phyloP scores from a whole-genome alignment of 129 eudicot species.

The Centrapalus pauciflorus region DNA sequence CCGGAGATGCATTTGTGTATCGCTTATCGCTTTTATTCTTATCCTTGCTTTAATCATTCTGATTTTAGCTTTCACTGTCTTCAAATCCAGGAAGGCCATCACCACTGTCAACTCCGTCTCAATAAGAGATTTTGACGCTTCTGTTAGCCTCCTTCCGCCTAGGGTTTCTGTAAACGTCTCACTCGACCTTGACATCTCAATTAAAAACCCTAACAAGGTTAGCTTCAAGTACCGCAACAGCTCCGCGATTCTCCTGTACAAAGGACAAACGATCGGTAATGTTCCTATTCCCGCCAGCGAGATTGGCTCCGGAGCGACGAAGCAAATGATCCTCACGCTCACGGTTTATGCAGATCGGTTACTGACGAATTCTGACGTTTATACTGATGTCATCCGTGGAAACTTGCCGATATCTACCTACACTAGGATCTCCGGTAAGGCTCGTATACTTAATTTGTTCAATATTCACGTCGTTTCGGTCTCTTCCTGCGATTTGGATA shows the following conservation, averaged over 20 bases:
- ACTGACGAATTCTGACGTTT: constrained; percentile 37
- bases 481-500: constrained; percentile 49
- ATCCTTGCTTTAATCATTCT: constrained; percentile 31
- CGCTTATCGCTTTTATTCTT: constrained; percentile 12
- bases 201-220: constrained; percentile 73
- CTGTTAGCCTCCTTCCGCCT: constrained; percentile 38
- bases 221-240: constrained; percentile 37
- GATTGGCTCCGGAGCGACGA: constrained; percentile 45
- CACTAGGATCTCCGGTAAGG: constrained; percentile 51
- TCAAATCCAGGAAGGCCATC: constrained; percentile 54
- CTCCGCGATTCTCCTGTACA: constrained; percentile 42
- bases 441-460: constrained; percentile 42
- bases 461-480: constrained; percentile 47
- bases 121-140: constrained; percentile 32
- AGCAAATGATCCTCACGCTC: constrained; percentile 52
- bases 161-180: constrained; percentile 47
- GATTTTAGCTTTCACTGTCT: constrained; percentile 61
- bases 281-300: constrained; percentile 66
- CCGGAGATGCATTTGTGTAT: constrained; percentile 32
- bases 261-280: constrained; percentile 47
- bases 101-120: constrained; percentile 48
- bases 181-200: constrained; percentile 36
- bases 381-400: constrained; percentile 41
- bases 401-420: constrained; percentile 45
- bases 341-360: constrained; percentile 73